Evolutionary conservation across 2,329 filamentous ascomycete genomes (phyloP).

Genomic region (Beauveria australis): DNA sequence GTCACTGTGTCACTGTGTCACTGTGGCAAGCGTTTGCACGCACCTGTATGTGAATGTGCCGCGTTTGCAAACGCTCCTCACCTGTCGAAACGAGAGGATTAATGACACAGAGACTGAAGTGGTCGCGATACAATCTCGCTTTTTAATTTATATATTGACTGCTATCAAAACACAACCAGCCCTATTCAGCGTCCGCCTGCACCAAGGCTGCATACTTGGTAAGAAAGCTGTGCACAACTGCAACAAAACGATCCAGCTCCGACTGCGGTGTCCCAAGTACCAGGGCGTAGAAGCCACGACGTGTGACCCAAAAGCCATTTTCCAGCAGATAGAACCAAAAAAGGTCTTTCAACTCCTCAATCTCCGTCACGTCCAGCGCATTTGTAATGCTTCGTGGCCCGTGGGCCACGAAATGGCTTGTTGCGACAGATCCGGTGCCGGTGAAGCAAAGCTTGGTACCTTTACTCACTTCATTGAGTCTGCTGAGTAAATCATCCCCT

Average conservation of each 20-base stretch:
- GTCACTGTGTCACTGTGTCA: neutral
- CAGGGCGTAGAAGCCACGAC: slow-evolving; percentile 33
- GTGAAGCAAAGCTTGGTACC: slow-evolving; percentile 31
- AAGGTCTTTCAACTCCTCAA: slow-evolving; percentile 28
- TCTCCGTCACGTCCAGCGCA: slow-evolving; percentile 23
- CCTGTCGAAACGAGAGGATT: neutral
- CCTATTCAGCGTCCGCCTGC: neutral
- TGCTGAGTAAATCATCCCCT: slow-evolving; percentile 23
- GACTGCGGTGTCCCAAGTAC: slow-evolving; percentile 29
- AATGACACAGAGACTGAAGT: neutral
- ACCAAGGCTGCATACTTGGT: slow-evolving; percentile 18
- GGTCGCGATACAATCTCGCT: neutral
- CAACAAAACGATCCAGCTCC: slow-evolving; percentile 34
- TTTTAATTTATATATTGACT: neutral
- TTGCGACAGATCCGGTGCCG: slow-evolving; percentile 28
- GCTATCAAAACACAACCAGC: neutral
- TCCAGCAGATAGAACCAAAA: slow-evolving; percentile 41
- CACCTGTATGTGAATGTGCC: neutral
- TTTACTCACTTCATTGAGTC: slow-evolving; percentile 22
- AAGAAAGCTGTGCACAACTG: slow-evolving; percentile 27
- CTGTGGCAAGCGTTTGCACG: neutral
- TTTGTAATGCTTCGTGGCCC: slow-evolving; percentile 20
- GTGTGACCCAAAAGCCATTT: slow-evolving; percentile 33
- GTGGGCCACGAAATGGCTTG: slow-evolving; percentile 28
- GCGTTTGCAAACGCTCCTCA: neutral